phyloP scores from a whole-genome alignment of 768 basidiomycete species.

The Termitomyces sp. region DNA sequence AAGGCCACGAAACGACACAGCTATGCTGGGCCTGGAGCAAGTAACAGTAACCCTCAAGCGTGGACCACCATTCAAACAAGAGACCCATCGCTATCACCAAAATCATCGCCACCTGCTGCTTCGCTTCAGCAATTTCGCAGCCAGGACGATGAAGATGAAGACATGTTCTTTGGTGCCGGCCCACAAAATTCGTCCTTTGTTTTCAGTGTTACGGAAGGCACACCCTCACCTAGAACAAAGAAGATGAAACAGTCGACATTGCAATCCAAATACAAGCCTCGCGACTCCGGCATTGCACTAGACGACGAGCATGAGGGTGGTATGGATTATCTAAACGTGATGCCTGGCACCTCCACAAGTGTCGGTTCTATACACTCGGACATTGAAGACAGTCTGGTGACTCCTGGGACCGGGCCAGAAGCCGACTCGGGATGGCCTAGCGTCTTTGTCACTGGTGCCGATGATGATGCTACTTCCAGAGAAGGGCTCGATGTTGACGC shows the following conservation, averaged over 20 bases:
- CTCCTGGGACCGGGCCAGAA: slow-evolving; percentile 59
- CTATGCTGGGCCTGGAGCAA: slow-evolving; percentile 52
- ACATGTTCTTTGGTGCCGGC: slow-evolving; percentile 52
- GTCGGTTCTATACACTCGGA: slow-evolving; percentile 61
- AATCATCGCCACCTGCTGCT: slow-evolving; percentile 43
- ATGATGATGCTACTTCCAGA: slow-evolving; percentile 36
- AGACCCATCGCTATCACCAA: slow-evolving; percentile 43
- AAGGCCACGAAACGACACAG: slow-evolving; percentile 56
- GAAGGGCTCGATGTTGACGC: slow-evolving; percentile 53
- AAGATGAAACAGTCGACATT: slow-evolving; percentile 34
- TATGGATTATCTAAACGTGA: slow-evolving; percentile 30
- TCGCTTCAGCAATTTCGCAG: slow-evolving; percentile 21
- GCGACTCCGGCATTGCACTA: slow-evolving; percentile 63
- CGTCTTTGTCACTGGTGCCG: slow-evolving; percentile 40
- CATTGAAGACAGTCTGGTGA: slow-evolving; percentile 65
- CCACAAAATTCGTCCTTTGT: slow-evolving; percentile 53
- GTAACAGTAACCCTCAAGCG: slow-evolving; percentile 23
- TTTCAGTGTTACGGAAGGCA: slow-evolving; percentile 52
- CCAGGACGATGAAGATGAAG: slow-evolving; percentile 48
- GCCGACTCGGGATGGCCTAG: slow-evolving; percentile 63
- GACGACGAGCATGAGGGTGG: slow-evolving; percentile 52
- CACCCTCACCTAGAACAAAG: slow-evolving; percentile 54
- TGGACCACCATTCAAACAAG: slow-evolving; percentile 44
- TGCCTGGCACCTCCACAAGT: slow-evolving; percentile 63
- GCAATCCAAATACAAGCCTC: slow-evolving; percentile 68